Conservation (phyloP, 441 rosid species). For the Pelargonium australe region DNA sequence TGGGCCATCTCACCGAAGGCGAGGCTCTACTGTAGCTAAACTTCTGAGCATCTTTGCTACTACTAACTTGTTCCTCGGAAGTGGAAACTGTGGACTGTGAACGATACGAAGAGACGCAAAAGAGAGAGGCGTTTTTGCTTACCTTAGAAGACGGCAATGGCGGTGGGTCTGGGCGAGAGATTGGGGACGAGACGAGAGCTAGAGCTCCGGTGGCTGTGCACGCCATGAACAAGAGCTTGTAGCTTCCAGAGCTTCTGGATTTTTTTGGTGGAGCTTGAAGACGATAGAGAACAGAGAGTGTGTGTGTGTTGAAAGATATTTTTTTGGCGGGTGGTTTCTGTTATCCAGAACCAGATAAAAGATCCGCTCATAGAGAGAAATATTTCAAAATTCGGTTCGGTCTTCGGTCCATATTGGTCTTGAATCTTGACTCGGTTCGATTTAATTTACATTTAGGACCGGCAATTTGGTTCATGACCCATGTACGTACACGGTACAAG, state of each 20-base stretch:
- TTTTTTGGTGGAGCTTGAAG: neutral
- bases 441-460: too few species aligned
- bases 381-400: too few species aligned
- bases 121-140: neutral
- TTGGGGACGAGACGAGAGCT: neutral
- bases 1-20: conserved; percentile 90
- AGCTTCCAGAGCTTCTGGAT: neutral
- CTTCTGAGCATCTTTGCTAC: conserved; percentile 21
- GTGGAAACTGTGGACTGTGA: neutral
- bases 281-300: neutral
- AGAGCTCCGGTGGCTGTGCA: neutral
- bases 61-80: conserved; percentile 20
- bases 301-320: neutral
- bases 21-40: conserved; percentile 85
- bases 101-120: neutral
- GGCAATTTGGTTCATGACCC: too few species aligned
- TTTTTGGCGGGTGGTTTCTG: conserved; percentile 1
- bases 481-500: too few species aligned
- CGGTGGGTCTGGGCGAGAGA: neutral
- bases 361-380: too few species aligned
- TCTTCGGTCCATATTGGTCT: too few species aligned
- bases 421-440: too few species aligned
- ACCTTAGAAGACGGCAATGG: neutral
- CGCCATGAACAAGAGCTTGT: neutral
- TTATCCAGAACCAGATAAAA: neutral